phyloP scores from a whole-genome alignment of 176 grass and related monocot genomes.

The Phoenix roebelenii region DNA sequence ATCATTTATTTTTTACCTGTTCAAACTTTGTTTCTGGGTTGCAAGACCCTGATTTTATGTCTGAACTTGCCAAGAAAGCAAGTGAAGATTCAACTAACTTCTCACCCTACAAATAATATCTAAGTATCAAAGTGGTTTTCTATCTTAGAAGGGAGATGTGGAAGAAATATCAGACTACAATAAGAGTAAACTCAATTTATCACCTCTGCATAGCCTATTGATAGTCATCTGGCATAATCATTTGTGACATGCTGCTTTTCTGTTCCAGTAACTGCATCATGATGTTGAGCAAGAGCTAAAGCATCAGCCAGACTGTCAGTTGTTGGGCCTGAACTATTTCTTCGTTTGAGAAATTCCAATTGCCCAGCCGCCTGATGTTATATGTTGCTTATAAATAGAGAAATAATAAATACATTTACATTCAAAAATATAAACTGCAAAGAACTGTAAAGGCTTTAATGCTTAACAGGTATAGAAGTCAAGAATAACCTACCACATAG shows the following conservation, averaged over 20 bases:
- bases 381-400: background rate
- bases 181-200: background rate
- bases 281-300: conserved; percentile 74
- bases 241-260: conserved; percentile 96
- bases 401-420: background rate
- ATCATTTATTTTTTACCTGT: conserved; percentile 31
- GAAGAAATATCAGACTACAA: too few relatives aligned
- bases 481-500: conserved; percentile 45
- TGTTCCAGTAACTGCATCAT: conserved; percentile 95
- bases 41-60: conserved; percentile 34
- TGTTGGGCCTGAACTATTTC: conserved; percentile 30
- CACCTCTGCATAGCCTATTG: conserved; percentile 80
- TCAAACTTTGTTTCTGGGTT: conserved; percentile 52
- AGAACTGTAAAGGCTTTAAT: too few relatives aligned
- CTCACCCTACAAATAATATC: conserved; percentile 47
- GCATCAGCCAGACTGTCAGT: conserved; percentile 72
- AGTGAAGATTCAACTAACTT: conserved; percentile 72
- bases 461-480: too few relatives aligned
- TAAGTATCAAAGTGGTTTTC: background rate
- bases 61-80: conserved; percentile 60
- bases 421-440: conserved; percentile 1
- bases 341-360: conserved; percentile 70
- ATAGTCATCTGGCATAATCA: conserved; percentile 94
- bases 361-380: conserved; percentile 67
- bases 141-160: background rate